Evolutionary conservation across 23 red algal species (phyloP), one percentile per base, ranked within the genome.

Genomic region (Gracilaria gracilis): DNA sequence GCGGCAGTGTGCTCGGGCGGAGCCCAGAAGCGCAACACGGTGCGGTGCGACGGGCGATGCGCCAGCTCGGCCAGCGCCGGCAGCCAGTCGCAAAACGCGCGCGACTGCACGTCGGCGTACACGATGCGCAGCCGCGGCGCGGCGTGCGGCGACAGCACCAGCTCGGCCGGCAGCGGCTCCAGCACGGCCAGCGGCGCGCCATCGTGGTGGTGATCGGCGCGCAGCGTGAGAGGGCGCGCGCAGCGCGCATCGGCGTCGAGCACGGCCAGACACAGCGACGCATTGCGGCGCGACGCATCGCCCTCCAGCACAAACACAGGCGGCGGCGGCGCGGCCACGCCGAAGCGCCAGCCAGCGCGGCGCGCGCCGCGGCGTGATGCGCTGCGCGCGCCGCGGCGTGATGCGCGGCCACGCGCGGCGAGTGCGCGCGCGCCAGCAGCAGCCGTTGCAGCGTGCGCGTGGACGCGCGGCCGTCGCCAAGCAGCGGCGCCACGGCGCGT

Each of bases 21-120:
- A 20, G 15, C 14, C 84, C 84, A 90, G 35, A 90, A 69, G 28
- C 86, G 86, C 13, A 90, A 75, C 20, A 90, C 31, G 64, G 39
- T 54, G n/a, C 28, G 74, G 36, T 42, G 55, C 21, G 20, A 31
- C 4, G 25, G 53, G 5, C 47, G 32, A 0, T 37, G 24, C 37
- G 47, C 40, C 15, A 34, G 31, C 13, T 23, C 20, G 15, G 13
- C 21, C 16, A 90, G 20, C 11, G 36, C 24, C 32, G 53, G 23
- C 19, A 67, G 57, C 74, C 57, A 78, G 20, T 44, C 23, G 24
- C 37, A 62, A 34, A 90, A 90, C 5, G 57, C 9, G 12, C 46
- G 23, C 14, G 54, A 39, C 0, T 23, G n/a, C 9, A 72, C 23
- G 57, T 90, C 86, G 1, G 86, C 86, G 57, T 48, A 90, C 19